These are phyloP conservation scores for Russula olivacea DNA, from an alignment of 768 basidiomycete species.

Conservation along the genomic window DNA sequence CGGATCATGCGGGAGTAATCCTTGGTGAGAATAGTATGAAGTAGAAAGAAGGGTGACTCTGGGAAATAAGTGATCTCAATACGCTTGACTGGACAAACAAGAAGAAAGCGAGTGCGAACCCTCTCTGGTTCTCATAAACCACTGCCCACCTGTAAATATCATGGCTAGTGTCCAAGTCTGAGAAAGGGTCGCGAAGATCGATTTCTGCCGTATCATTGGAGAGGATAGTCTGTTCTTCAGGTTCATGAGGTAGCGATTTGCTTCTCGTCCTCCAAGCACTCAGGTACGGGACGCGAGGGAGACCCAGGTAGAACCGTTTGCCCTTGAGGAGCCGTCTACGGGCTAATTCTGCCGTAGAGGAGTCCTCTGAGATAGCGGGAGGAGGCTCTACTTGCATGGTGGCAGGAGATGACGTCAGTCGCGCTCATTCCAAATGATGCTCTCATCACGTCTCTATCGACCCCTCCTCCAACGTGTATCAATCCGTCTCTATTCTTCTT, in stretches of 20 bases:
- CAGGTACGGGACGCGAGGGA: background rate
- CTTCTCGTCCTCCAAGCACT: background rate
- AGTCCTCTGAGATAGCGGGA: slow-evolving; percentile 4
- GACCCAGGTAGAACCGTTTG: background rate
- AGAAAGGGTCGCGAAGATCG: slow-evolving; percentile 1
- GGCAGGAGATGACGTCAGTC: slow-evolving; percentile 8
- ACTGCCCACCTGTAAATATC: slow-evolving; percentile 72
- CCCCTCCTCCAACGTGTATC: background rate
- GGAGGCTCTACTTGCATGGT: slow-evolving; percentile 16
- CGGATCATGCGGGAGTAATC: slow-evolving; percentile 68
- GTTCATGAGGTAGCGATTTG: background rate
- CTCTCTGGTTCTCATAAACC: slow-evolving; percentile 78
- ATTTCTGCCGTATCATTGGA: slow-evolving; percentile 6
- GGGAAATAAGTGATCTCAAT: background rate
- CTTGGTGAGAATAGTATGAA: slow-evolving; percentile 63
- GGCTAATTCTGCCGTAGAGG: slow-evolving; percentile 1
- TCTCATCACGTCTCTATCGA: background rate
- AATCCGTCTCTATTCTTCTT: background rate
- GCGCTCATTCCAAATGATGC: background rate
- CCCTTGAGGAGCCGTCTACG: slow-evolving; percentile 6
- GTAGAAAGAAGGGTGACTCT: slow-evolving; percentile 66
- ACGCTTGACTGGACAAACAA: background rate
- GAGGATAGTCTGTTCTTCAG: background rate
- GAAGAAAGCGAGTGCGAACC: slow-evolving; percentile 37
- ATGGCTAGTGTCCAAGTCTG: slow-evolving; percentile 28